Percentiles rank a stretch among this genome's conserved stretches.
Evolutionary conservation across 78 protist species (phyloP).

Genomic region (Monocercomonoides exilis): DNA sequence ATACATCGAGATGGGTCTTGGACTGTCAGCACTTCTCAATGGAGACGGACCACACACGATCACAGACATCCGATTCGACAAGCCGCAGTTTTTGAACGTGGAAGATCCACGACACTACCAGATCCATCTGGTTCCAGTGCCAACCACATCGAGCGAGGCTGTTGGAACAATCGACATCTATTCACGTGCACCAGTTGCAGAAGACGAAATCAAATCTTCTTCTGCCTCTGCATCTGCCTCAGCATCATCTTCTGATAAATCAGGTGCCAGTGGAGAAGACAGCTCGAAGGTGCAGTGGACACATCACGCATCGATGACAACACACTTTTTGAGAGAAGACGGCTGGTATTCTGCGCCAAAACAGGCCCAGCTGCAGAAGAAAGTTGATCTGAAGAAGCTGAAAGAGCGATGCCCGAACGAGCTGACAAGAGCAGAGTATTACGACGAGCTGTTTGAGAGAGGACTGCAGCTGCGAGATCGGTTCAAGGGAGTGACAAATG

Average conservation of each 20-base stretch:
- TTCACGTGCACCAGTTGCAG: not conserved
- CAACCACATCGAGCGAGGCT: not conserved
- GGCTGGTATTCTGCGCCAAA: not conserved
- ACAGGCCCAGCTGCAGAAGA: not conserved
- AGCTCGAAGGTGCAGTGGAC: not conserved
- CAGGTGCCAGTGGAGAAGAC: too few species aligned
- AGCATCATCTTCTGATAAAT: too few species aligned
- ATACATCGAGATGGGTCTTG: conserved; percentile 17
- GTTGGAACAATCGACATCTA: not conserved
- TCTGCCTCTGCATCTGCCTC: too few species aligned
- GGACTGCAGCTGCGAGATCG: conserved; percentile 1
- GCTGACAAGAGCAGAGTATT: not conserved
- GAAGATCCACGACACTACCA: not conserved
- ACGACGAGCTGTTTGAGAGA: conserved; percentile 10
- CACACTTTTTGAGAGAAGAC: not conserved
- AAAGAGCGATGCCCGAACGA: not conserved
- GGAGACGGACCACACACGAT: not conserved
- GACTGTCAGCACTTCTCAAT: not conserved
- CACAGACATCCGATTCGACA: conserved; percentile 6
- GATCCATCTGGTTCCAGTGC: not conserved
- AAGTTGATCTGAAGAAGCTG: not conserved
- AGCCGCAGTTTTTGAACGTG: conserved; percentile 9
- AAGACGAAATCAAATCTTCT: too few species aligned
- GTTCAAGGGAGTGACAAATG: not conserved
- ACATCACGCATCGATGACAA: not conserved